phyloP scores from a whole-genome alignment of 345 rosid species.

The Citrus sinensis region DVS_A1.0 CM039163.1:48717501-48718000 shows the following conservation, averaged over 20 bases:
- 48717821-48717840: conserved; percentile 93
- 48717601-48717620: neutral
- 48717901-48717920: conserved; percentile 73
- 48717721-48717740: neutral
- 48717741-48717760: conserved; percentile 9
- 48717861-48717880: conserved; percentile 92
- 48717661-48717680: neutral
- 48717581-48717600: neutral
- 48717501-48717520: conserved; percentile 3
- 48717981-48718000: conserved; percentile 99
- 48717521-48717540: neutral
- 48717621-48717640: neutral
- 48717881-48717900: conserved; percentile 97
- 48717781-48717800: conserved; percentile 76
- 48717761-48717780: neutral
- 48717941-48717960: conserved; percentile 94
- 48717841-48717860: conserved; percentile 92
- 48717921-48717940: conserved; percentile 94
- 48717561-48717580: neutral
- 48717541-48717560: neutral
- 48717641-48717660: neutral
- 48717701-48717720: neutral
- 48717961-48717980: conserved; percentile 95
- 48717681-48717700: neutral
- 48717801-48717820: conserved; percentile 86